phyloP scores from a whole-genome alignment of 768 basidiomycete genomes.

The Tubosaeta brunneosetosa region DNA sequence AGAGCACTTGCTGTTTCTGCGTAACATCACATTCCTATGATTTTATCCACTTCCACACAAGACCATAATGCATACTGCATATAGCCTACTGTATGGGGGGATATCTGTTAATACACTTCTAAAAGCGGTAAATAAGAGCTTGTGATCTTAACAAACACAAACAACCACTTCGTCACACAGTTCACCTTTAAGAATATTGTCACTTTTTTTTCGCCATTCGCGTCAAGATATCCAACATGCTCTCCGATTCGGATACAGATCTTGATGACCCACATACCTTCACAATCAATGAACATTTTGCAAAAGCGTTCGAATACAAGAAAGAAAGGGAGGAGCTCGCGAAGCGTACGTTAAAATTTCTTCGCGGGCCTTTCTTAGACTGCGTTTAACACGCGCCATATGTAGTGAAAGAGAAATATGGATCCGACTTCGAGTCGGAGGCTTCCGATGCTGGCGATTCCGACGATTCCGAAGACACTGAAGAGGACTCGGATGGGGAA shows the following conservation, averaged over 20 bases:
- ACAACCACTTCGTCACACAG: conserved; percentile 5
- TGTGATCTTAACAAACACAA: conserved; percentile 19
- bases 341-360: conserved; percentile 49
- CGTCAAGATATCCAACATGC: conserved; percentile 28
- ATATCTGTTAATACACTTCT: too few species aligned
- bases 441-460: conserved; percentile 32
- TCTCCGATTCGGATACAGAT: conserved; percentile 49
- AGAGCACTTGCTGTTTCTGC: too few species aligned
- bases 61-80: too few species aligned
- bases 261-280: conserved; percentile 42
- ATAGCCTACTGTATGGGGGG: too few species aligned
- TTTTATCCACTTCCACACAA: too few species aligned
- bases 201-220: background rate
- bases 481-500: conserved; percentile 94
- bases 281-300: conserved; percentile 71
- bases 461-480: conserved; percentile 65
- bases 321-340: conserved; percentile 84
- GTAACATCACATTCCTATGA: too few species aligned
- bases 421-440: conserved; percentile 48
- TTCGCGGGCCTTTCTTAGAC: background rate
- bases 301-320: conserved; percentile 76
- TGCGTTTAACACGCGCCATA: background rate
- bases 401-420: conserved; percentile 83
- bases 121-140: conserved; percentile 2
- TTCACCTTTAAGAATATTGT: background rate